Conservation (phyloP, 2,329 filamentous ascomycete species). For the Pseudonectria buxi region DNA sequence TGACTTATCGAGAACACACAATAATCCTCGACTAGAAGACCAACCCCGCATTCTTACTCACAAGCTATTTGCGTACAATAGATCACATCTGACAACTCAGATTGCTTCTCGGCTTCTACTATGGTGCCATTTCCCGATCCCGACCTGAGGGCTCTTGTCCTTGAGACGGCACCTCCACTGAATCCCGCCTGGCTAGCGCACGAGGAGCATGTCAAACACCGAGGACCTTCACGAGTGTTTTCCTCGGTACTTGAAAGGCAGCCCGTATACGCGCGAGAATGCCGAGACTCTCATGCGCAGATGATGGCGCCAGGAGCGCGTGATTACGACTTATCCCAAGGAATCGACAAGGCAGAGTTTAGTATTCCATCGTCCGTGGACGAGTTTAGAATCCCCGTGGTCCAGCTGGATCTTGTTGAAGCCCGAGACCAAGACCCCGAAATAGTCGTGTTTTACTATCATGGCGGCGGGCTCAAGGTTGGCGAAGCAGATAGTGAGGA, state of each 20-base stretch:
- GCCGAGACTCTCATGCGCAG: constrained; percentile 29
- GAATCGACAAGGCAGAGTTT: constrained; percentile 23
- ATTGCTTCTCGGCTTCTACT: background rate
- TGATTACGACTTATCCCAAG: constrained; percentile 31
- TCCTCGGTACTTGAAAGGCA: constrained; percentile 27
- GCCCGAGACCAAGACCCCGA: constrained; percentile 9
- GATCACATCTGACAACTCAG: too few relatives aligned
- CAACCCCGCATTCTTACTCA: too few relatives aligned
- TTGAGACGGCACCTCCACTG: constrained; percentile 30
- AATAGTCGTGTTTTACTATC: constrained; percentile 37
- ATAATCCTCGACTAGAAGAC: constrained; percentile 1
- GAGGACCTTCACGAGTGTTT: constrained; percentile 14
- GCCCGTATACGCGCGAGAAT: constrained; percentile 33
- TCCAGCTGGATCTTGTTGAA: constrained; percentile 24
- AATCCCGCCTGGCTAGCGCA: constrained; percentile 34
- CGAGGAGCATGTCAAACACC: constrained; percentile 23
- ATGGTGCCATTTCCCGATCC: constrained; percentile 13
- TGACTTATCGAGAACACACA: too few relatives aligned
- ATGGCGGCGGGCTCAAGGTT: constrained; percentile 41
- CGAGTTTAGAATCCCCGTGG: constrained; percentile 28
- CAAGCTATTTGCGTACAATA: too few relatives aligned
- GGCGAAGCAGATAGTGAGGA: constrained; percentile 45
- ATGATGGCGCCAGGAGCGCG: constrained; percentile 30
- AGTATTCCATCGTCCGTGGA: constrained; percentile 28
- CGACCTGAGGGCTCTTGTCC: constrained; percentile 18